Conservation (phyloP, 1,284 basidiomycete species). For the Kwoniella shivajii region DNA sequence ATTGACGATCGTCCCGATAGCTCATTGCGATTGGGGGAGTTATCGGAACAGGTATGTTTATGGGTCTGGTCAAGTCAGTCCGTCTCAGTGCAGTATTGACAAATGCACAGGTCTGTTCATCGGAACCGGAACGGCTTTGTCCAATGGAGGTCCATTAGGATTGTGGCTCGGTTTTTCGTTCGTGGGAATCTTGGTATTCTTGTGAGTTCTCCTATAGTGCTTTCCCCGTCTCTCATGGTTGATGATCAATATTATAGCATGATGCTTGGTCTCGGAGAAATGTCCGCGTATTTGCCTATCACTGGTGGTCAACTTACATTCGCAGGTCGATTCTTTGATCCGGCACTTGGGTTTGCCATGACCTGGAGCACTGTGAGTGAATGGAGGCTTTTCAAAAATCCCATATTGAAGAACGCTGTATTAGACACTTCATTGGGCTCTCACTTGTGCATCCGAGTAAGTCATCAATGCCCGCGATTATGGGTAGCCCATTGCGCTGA, state of each 20-base stretch:
- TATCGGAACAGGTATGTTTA: conserved; percentile 5
- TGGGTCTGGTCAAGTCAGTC: background rate
- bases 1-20: background rate
- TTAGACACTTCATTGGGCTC: conserved; percentile 12
- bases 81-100: background rate
- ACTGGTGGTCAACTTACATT: conserved; percentile 71
- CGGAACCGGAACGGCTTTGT: conserved; percentile 54
- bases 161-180: conserved; percentile 39
- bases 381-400: background rate
- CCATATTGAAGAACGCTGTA: background rate
- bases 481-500: no score
- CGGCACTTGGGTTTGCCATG: conserved; percentile 73
- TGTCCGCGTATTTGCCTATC: conserved; percentile 45
- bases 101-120: conserved; percentile 53
- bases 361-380: conserved; percentile 55
- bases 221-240: background rate
- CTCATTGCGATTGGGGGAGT: conserved; percentile 15
- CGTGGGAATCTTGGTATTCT: conserved; percentile 34
- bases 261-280: conserved; percentile 29
- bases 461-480: no score
- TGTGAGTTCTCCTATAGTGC: background rate
- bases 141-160: conserved; percentile 54
- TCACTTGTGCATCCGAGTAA: conserved; percentile 52
- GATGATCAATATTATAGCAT: conserved; percentile 1
- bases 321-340: conserved; percentile 73